A percentile compares a stretch with the other conserved stretches of the same genome.
phyloP scores from a whole-genome alignment of 1,284 basidiomycete species.

The Naganishia sp. region DNA sequence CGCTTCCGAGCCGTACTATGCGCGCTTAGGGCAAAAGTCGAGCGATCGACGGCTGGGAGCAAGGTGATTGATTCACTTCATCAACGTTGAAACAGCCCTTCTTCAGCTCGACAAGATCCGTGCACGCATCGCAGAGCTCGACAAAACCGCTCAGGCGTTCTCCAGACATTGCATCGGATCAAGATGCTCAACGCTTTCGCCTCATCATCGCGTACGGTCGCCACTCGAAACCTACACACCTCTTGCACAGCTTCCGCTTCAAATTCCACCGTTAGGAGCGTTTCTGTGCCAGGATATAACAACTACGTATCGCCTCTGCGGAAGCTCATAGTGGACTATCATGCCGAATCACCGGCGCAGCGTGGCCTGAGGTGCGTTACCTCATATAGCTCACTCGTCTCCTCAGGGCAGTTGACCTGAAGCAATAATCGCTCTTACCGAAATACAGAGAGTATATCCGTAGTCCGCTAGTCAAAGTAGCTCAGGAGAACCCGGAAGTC shows the following conservation, averaged over 20 bases:
- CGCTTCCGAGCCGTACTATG: slow-evolving; percentile 10
- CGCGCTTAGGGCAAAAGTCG: slow-evolving; percentile 23
- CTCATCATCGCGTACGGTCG: slow-evolving; percentile 14
- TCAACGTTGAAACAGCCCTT: no score
- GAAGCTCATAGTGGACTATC: slow-evolving; percentile 51
- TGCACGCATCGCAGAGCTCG: no score
- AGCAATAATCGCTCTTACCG: no score
- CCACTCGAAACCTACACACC: slow-evolving; percentile 14
- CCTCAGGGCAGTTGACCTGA: background rate
- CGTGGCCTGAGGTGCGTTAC: slow-evolving; percentile 46
- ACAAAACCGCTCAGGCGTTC: no score
- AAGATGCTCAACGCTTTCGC: slow-evolving; percentile 25
- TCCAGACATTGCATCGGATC: background rate
- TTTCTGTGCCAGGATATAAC: slow-evolving; percentile 48
- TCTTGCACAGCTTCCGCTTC: slow-evolving; percentile 12
- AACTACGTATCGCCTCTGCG: slow-evolving; percentile 51
- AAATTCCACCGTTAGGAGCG: slow-evolving; percentile 36
- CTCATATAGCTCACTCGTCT: background rate
- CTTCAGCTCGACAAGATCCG: no score
- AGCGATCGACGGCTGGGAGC: background rate
- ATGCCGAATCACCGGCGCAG: slow-evolving; percentile 45
- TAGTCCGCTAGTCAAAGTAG: slow-evolving; percentile 43
- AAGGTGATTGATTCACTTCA: no score
- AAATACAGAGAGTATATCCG: slow-evolving; percentile 32
- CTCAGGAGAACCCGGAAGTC: slow-evolving; percentile 52